phyloP scores from a whole-genome alignment of 768 basidiomycete species.

The Coprinellus micaceus region DNA sequence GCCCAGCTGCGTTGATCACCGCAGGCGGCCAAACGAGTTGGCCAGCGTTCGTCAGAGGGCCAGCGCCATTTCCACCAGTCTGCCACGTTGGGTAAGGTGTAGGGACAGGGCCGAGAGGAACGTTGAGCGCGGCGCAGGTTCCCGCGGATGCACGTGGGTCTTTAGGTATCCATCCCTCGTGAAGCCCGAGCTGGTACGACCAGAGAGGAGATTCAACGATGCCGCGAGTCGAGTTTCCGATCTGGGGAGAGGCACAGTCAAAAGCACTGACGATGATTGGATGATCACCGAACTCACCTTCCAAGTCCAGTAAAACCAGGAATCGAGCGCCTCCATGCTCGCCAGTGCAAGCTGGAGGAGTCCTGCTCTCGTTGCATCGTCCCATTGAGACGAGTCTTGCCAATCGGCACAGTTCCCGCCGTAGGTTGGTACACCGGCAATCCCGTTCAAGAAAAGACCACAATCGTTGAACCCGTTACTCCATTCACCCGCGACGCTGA shows the following conservation, averaged over 20 bases:
- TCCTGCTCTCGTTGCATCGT: conserved; percentile 31
- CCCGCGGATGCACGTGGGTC: conserved; percentile 48
- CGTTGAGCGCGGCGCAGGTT: conserved; percentile 56
- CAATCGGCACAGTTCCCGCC: conserved; percentile 34
- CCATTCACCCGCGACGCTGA: conserved; percentile 78
- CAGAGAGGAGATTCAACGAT: conserved; percentile 44
- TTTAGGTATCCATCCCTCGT: conserved; percentile 47
- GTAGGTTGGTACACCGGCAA: conserved; percentile 20
- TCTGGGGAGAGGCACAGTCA: too few relatives aligned
- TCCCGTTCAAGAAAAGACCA: conserved; percentile 35
- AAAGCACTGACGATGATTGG: too few relatives aligned
- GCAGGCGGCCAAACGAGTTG: conserved; percentile 61
- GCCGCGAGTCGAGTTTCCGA: conserved; percentile 34
- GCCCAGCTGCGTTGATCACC: conserved; percentile 34
- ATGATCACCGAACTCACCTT: too few relatives aligned
- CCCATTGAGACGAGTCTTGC: conserved; percentile 59
- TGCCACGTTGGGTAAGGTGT: conserved; percentile 58
- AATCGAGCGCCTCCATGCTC: conserved; percentile 38
- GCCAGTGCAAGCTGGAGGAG: conserved; percentile 57
- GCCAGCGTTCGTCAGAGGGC: conserved; percentile 41
- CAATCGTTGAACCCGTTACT: conserved; percentile 70
- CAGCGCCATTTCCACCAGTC: conserved; percentile 61
- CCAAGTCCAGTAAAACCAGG: conserved; percentile 55
- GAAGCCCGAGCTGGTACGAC: conserved; percentile 45
- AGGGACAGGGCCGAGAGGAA: conserved; percentile 30